Evolutionary conservation across 495 filamentous ascomycete genomes (phyloP), one percentile per base, ranked within the genome.

Genomic region (Achaetomiella virescens): DNA sequence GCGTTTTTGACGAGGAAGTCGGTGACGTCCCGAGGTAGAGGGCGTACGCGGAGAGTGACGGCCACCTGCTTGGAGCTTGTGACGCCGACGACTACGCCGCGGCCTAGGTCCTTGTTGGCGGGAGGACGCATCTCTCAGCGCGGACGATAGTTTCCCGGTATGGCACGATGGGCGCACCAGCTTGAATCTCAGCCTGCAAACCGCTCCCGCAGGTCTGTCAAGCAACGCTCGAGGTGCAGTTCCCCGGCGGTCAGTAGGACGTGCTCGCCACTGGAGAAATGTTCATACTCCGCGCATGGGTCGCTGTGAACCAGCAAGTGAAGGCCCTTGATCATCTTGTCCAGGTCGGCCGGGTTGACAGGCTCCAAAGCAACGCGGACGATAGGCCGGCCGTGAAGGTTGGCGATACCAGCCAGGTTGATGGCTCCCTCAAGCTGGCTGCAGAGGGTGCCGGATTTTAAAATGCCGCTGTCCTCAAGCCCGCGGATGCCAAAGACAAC

Each of bases 401-500:
- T 87, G 17, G 91, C 80, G 21, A 70, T 70, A 51, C 95, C 95
- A 11, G 91, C 95, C 54, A 99, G 76, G 71, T 97, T 99, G 67
- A 96, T 80, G n/a, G 86, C 79, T 20, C 93, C 95, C 55, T 88
- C 85, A 0, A 95, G 74, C 62, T 92, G 87, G 59, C 87, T 93
- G 72, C 91, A 96, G 2, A 99, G 78, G 0, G 93, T 99, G 9
- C 91, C 95, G 21, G 90, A 92, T 68, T 99, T 99, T 42, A 99
- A 75, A 18, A 99, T 85, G 9, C 67, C 69, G 56, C 89, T 82
- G 24, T 92, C 93, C 59, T 91, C 91, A 10, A 99, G 80, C 18
- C 93, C 93, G 17, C 84, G 89, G 33, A 99, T 90, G n/a, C 92
- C 93, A 65, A 97, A 97, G 9, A 99, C 88, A 9, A 93, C 90